Evolutionary conservation across 2,329 filamentous ascomycete genomes (phyloP), one percentile per base, ranked within the genome.

Genomic region (Diaporthe velutina): DNA sequence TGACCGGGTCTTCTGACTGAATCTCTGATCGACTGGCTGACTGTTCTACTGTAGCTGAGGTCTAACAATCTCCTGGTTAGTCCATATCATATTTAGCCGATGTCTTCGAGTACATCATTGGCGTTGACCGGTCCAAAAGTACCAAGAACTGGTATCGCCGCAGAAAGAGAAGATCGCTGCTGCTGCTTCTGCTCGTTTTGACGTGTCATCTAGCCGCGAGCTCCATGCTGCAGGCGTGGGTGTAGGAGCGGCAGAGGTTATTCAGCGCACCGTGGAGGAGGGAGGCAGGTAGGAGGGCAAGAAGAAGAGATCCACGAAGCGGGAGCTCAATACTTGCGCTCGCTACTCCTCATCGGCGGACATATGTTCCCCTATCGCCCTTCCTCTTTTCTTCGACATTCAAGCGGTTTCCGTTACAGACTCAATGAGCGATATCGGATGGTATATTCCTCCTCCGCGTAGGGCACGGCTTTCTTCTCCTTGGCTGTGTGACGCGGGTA

Each of bases 401-500:
- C n/a, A n/a, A n/a, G n/a, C n/a, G n/a, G n/a, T n/a, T n/a, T n/a
- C n/a, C n/a, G n/a, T n/a, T n/a, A n/a, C n/a, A n/a, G n/a, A n/a
- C n/a, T n/a, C n/a, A n/a, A n/a, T n/a, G n/a, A n/a, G n/a, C n/a
- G n/a, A n/a, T n/a, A n/a, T n/a, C n/a, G n/a, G n/a, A n/a, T n/a
- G n/a, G n/a, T n/a, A n/a, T n/a, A n/a, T n/a, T n/a, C n/a, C n/a
- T n/a, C n/a, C n/a, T n/a, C n/a, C n/a, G n/a, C n/a, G n/a, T n/a
- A n/a, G n/a, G n/a, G n/a, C n/a, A n/a, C 45, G n/a, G 38, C 15
- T 30, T 45, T 25, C 38, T 61, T 22, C 17, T 22, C 4, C 58
- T 13, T 64, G 25, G 60, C 40, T 64, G 38, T 64, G 40, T n/a
- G 40, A 33, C 60, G 17, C 60, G 60, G 60, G 60, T 64, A 64